A percentile compares a stretch with the other conserved stretches of the same genome.
phyloP scores from a whole-genome alignment of 495 filamentous ascomycete genomes.

The Beverwykella pulmonaria region DNA sequence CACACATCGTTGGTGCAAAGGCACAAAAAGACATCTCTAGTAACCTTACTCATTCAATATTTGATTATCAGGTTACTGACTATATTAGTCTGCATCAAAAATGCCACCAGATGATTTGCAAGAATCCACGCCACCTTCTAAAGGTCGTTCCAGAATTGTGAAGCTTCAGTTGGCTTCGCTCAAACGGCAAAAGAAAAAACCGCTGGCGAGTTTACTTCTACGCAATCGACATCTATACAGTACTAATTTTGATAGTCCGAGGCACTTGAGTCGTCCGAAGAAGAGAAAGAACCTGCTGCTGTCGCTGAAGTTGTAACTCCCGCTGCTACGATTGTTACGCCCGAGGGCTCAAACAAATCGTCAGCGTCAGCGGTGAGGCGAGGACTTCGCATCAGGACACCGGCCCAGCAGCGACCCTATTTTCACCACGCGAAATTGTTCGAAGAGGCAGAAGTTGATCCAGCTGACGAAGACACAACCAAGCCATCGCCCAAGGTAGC shows the following conservation, averaged over 20 bases:
- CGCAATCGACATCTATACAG: neutral
- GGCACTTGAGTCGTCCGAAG: neutral
- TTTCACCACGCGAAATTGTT: slow-evolving; percentile 22
- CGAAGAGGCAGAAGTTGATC: slow-evolving; percentile 7
- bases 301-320: neutral
- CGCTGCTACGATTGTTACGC: neutral
- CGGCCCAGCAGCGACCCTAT: slow-evolving; percentile 33
- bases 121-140: neutral
- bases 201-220: neutral
- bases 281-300: neutral
- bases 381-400: slow-evolving; percentile 19
- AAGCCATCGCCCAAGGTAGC: neutral
- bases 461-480: neutral
- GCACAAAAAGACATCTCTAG: slow-evolving; percentile 1
- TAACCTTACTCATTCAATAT: neutral
- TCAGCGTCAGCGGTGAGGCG: slow-evolving; percentile 17
- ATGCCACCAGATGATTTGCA: neutral
- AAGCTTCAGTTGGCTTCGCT: neutral
- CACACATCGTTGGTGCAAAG: slow-evolving; percentile 5
- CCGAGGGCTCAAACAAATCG: neutral
- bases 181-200: neutral
- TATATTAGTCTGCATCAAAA: neutral
- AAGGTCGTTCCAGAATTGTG: neutral
- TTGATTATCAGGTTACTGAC: neutral
- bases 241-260: neutral